Percentiles rank a stretch among this genome's conserved stretches.
Evolutionary conservation across 345 rosid genomes (phyloP).

Genomic region (Gossypium longicalyx): DNA sequence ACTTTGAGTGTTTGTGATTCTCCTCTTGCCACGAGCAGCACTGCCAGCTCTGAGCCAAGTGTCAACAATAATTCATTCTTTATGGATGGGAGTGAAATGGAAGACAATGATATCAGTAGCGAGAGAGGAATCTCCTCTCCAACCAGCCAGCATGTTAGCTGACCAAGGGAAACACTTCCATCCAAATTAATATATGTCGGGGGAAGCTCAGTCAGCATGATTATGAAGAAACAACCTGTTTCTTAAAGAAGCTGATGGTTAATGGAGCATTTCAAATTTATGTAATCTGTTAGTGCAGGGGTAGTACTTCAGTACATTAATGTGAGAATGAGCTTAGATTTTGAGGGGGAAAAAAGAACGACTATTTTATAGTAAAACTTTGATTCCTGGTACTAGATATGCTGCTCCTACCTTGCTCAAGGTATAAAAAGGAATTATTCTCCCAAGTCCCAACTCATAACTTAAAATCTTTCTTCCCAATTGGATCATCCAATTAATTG

Average conservation of each 20-base stretch:
- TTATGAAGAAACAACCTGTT: conserved; percentile 23
- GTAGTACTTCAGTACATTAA: neutral
- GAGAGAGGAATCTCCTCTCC: conserved; percentile 50
- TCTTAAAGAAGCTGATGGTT: conserved; percentile 6
- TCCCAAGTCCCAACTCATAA: no score
- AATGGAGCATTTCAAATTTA: neutral
- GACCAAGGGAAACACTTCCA: neutral
- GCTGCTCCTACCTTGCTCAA: neutral
- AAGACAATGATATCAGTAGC: conserved; percentile 45
- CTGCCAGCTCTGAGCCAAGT: conserved; percentile 68
- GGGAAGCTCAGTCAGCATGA: conserved; percentile 4
- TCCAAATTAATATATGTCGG: neutral
- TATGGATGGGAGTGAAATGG: conserved; percentile 52
- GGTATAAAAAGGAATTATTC: neutral
- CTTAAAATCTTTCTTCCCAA: neutral
- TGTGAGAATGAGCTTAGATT: conserved; percentile 9
- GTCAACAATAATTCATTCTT: conserved; percentile 53
- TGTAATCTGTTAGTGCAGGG: neutral
- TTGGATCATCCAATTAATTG: neutral
- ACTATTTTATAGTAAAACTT: conserved; percentile 1
- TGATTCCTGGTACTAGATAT: conserved; percentile 7
- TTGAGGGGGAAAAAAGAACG: neutral
- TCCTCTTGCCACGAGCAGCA: conserved; percentile 74
- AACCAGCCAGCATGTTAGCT: conserved; percentile 32
- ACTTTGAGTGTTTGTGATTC: conserved; percentile 59